phyloP scores from a whole-genome alignment of 352 stramenopile species.

The Phytopythium cucurbitacearum region DNA sequence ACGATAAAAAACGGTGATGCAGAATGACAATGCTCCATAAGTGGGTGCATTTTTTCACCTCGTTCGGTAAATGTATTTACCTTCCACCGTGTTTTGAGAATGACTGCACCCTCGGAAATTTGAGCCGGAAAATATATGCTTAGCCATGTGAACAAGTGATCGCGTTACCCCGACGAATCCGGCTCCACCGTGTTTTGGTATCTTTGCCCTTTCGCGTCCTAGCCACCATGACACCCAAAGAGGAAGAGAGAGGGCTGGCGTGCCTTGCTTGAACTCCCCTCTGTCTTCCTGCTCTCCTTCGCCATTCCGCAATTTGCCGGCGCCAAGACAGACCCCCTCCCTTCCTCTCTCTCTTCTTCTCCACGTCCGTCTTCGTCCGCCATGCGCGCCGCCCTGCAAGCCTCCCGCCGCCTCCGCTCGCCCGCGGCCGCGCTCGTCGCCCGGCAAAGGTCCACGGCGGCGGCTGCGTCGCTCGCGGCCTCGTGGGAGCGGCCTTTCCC shows the following conservation, averaged over 20 bases:
- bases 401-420: conserved; percentile 21
- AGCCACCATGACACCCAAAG: no score
- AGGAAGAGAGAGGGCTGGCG: no score
- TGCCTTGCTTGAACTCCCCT: neutral
- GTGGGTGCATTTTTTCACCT: no score
- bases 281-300: neutral
- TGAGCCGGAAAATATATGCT: no score
- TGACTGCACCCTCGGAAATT: no score
- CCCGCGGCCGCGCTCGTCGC: conserved; percentile 3
- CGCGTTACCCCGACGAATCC: no score
- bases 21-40: neutral
- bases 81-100: no score
- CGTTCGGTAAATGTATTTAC: no score
- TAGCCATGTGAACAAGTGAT: no score
- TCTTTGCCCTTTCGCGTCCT: neutral
- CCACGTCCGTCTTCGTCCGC: neutral
- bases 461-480: conserved; percentile 47
- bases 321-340: neutral
- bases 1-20: no score
- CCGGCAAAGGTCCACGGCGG: conserved; percentile 13
- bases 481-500: conserved; percentile 77
- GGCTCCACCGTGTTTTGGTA: conserved; percentile 10
- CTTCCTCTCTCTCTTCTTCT: neutral
- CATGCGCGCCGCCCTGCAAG: conserved; percentile 29
- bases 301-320: conserved; percentile 13